Percentiles rank a stretch among this genome's conserved stretches.
Conservation (phyloP, 306 rosid species). For the Vicia faba region DNA sequence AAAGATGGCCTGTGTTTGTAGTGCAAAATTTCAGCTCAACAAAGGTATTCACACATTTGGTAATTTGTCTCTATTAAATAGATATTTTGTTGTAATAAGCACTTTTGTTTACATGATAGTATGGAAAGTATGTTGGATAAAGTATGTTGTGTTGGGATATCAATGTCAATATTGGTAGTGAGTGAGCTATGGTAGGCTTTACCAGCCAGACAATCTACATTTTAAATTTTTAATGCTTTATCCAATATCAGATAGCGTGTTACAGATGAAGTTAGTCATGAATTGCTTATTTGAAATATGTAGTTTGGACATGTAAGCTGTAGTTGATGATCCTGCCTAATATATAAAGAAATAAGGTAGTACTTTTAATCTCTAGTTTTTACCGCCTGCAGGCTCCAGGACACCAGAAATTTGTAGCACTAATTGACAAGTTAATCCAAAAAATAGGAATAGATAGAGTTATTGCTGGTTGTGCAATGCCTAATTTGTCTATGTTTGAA, state of each 20-base stretch:
- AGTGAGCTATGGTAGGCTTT: constrained; percentile 28
- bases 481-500: constrained; percentile 43
- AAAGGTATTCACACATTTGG: constrained; percentile 46
- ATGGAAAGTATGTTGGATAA: constrained; percentile 18
- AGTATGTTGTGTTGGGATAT: constrained; percentile 28
- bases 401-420: constrained; percentile 62
- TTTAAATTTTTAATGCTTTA: constrained; percentile 13
- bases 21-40: constrained; percentile 49
- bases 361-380: constrained; percentile 34
- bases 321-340: constrained; percentile 24
- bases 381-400: constrained; percentile 72
- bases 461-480: constrained; percentile 44
- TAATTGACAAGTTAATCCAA: constrained; percentile 63
- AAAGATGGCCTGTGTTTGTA: constrained; percentile 74
- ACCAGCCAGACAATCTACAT: constrained; percentile 10
- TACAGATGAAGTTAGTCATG: constrained; percentile 14
- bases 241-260: constrained; percentile 10
- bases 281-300: constrained; percentile 24
- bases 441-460: constrained; percentile 70
- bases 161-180: constrained; percentile 22
- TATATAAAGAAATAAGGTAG: constrained; percentile 18
- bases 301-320: constrained; percentile 4
- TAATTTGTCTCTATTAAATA: constrained; percentile 32
- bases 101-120: constrained; percentile 16
- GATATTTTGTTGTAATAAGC: constrained; percentile 12